phyloP scores from a whole-genome alignment of 345 rosid species.

The Camelina neglecta region DNA sequence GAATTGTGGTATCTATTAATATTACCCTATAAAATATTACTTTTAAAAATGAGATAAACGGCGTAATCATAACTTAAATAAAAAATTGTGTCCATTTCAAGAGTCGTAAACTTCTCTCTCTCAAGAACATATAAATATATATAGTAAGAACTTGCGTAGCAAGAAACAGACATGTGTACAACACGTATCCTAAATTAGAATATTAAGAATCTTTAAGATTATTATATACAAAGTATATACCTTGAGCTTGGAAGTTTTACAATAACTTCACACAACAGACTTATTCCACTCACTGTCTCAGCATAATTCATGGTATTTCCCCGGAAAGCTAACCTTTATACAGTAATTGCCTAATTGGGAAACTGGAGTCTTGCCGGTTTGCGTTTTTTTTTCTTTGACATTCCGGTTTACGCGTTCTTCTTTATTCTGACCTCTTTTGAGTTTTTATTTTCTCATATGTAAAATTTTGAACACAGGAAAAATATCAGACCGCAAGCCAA shows the following conservation, averaged over 20 bases:
- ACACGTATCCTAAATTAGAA: not conserved
- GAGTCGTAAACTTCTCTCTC: constrained; percentile 7
- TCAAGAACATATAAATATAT: constrained; percentile 11
- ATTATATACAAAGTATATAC: not conserved
- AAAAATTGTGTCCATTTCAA: constrained; percentile 4
- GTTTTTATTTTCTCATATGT: too few relatives aligned
- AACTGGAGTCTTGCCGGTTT: too few relatives aligned
- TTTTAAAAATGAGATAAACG: not conserved
- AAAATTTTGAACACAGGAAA: too few relatives aligned
- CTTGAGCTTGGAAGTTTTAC: constrained; percentile 21
- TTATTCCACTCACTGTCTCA: constrained; percentile 30
- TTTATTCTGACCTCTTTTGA: too few relatives aligned
- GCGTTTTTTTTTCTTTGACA: too few relatives aligned
- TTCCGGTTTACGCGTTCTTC: too few relatives aligned
- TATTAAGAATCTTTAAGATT: not conserved
- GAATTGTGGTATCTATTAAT: too few relatives aligned
- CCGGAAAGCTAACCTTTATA: constrained; percentile 38
- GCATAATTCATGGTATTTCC: constrained; percentile 9
- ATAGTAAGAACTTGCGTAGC: constrained; percentile 21
- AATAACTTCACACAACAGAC: constrained; percentile 43
- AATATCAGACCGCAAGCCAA: too few relatives aligned
- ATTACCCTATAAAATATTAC: too few relatives aligned
- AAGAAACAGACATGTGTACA: constrained; percentile 25
- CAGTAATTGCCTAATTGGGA: too few relatives aligned
- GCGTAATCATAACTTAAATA: constrained; percentile 15